Conservation (phyloP, 768 basidiomycete species). For the Boletus edulis region DNA sequence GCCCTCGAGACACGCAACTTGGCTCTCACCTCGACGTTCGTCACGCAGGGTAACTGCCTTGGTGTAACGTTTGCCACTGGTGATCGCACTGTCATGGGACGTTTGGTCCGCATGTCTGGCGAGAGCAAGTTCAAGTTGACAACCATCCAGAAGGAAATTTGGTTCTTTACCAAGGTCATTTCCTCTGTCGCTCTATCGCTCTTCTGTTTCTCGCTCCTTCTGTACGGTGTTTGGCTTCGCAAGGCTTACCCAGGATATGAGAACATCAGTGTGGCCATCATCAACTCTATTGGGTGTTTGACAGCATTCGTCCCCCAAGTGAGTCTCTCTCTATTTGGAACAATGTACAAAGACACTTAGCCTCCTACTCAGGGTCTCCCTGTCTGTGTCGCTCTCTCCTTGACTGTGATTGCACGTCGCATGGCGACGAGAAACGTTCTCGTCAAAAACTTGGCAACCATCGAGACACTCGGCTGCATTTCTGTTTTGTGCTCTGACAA, state of each 20-base stretch:
- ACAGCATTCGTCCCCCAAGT: slow-evolving; percentile 43
- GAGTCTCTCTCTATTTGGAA: neutral
- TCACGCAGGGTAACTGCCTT: slow-evolving; percentile 40
- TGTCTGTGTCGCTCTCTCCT: slow-evolving; percentile 47
- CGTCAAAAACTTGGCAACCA: slow-evolving; percentile 51
- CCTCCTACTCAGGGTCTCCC: slow-evolving; percentile 32
- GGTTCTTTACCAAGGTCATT: slow-evolving; percentile 54
- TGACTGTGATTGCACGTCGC: slow-evolving; percentile 48
- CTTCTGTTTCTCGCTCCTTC: slow-evolving; percentile 41
- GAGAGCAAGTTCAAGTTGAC: slow-evolving; percentile 45
- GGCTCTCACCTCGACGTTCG: slow-evolving; percentile 45
- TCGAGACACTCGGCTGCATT: slow-evolving; percentile 53
- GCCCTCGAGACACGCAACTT: slow-evolving; percentile 47
- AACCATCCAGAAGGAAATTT: slow-evolving; percentile 46
- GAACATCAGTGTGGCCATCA: slow-evolving; percentile 34
- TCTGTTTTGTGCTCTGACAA: slow-evolving; percentile 56
- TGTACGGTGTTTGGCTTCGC: slow-evolving; percentile 43
- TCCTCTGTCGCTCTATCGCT: slow-evolving; percentile 38
- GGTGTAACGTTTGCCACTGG: slow-evolving; percentile 44
- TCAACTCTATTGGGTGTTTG: slow-evolving; percentile 39
- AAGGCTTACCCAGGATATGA: slow-evolving; percentile 33
- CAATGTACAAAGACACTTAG: neutral
- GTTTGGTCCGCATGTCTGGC: slow-evolving; percentile 53
- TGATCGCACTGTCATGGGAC: slow-evolving; percentile 48
- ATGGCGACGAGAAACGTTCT: slow-evolving; percentile 47